phyloP scores from a whole-genome alignment of 2,329 filamentous ascomycete species.

The Nigrograna mackinnonii region DNA sequence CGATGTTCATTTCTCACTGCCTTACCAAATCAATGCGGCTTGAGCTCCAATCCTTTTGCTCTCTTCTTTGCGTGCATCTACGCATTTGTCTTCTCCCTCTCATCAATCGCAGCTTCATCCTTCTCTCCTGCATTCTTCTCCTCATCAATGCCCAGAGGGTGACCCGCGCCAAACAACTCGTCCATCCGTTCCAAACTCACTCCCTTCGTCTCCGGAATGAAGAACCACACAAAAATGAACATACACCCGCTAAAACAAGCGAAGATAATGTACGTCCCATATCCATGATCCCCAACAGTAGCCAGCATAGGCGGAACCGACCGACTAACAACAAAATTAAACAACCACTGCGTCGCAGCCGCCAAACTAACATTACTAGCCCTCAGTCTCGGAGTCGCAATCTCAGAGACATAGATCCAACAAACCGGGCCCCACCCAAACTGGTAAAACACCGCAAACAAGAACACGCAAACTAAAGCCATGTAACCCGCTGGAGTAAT shows the following conservation, averaged over 20 bases:
- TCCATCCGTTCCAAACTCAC: conserved; percentile 61
- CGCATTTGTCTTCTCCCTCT: no score
- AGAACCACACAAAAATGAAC: conserved; percentile 50
- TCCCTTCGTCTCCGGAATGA: conserved; percentile 47
- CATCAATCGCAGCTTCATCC: no score
- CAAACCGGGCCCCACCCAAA: conserved; percentile 68
- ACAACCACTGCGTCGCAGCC: conserved; percentile 72
- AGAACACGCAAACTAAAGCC: conserved; percentile 71
- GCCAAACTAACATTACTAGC: conserved; percentile 70
- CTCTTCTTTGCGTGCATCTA: conserved; percentile 1
- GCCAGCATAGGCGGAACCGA: conserved; percentile 70
- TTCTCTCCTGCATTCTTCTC: no score
- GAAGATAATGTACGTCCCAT: no score
- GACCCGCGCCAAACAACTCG: conserved; percentile 58
- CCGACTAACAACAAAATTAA: conserved; percentile 73
- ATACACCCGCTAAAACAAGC: no score
- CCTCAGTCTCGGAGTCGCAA: conserved; percentile 68
- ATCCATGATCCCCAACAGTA: conserved; percentile 53
- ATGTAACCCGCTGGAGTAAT: conserved; percentile 71
- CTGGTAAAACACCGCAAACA: conserved; percentile 70
- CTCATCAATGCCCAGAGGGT: no score
- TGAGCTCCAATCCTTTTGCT: background rate
- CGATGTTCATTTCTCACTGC: no score
- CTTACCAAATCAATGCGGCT: background rate
- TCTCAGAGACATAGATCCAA: conserved; percentile 75